These are phyloP conservation scores for Epichloe sylvatica DNA, from an alignment of 2,329 filamentous ascomycete species.

Conservation along the genomic window DNA sequence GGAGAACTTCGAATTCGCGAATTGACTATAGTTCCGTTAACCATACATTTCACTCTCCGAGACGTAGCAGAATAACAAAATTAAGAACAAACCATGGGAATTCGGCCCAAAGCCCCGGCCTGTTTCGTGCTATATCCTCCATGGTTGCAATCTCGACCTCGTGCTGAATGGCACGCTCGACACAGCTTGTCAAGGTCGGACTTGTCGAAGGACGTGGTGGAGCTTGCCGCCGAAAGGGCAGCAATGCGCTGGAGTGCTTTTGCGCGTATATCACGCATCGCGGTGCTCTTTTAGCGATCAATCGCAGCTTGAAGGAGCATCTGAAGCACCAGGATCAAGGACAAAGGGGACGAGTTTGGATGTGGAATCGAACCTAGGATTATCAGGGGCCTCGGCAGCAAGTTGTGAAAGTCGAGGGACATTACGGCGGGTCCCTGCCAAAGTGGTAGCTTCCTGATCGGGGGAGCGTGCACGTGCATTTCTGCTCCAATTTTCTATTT, in stretches of 20 bases:
- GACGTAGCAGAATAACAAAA: neutral
- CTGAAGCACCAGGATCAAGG: neutral
- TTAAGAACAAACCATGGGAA: conserved; percentile 42
- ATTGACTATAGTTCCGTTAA: conserved; percentile 45
- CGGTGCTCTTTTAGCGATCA: conserved; percentile 14
- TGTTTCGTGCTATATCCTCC: conserved; percentile 27
- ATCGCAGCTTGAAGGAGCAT: neutral
- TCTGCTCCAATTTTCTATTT: conserved; percentile 11
- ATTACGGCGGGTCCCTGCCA: neutral
- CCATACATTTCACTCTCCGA: neutral
- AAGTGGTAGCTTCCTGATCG: neutral
- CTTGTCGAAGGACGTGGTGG: conserved; percentile 41
- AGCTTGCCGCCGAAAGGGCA: conserved; percentile 42
- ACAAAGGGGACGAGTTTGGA: neutral
- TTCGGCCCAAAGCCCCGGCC: conserved; percentile 31
- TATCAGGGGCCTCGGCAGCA: conserved; percentile 1
- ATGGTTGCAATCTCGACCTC: conserved; percentile 32
- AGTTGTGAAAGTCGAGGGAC: neutral
- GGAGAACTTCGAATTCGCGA: conserved; percentile 79
- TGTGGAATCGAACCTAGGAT: neutral
- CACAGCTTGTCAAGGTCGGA: conserved; percentile 51
- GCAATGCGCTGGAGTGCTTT: conserved; percentile 53
- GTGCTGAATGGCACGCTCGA: conserved; percentile 37
- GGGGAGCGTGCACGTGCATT: neutral
- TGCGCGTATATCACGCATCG: conserved; percentile 44